These are phyloP conservation scores for Thuja plicata DNA, from an alignment of 83 land plant genomes.

Conservation along the genomic window DNA sequence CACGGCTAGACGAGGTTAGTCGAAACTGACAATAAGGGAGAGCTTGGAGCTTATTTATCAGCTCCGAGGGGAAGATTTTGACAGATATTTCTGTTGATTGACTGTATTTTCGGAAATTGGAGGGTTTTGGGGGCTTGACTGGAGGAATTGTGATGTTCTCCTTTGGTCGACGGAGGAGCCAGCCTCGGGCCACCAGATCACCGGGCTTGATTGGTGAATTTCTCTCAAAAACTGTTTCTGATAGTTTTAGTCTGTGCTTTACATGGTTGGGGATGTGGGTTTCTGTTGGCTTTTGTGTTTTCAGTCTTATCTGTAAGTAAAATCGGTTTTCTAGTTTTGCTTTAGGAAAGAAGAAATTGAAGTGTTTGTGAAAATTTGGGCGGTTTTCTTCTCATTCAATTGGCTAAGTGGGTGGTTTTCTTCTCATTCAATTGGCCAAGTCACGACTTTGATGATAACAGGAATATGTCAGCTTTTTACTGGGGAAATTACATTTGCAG, in stretches of 20 bases:
- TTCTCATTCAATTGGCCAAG: not conserved
- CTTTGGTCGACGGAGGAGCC: slow-evolving; percentile 8
- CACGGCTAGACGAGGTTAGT: too few species aligned
- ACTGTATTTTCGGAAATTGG: too few species aligned
- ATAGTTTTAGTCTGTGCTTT: not conserved
- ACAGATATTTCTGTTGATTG: too few species aligned
- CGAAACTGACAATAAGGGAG: too few species aligned
- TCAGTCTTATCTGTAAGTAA: not conserved
- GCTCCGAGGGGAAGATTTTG: too few species aligned
- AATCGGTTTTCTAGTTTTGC: not conserved
- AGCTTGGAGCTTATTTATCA: too few species aligned
- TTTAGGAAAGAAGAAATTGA: not conserved
- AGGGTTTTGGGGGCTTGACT: not conserved
- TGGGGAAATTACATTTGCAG: not conserved
- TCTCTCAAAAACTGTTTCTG: not conserved
- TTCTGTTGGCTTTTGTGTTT: not conserved
- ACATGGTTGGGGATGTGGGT: not conserved
- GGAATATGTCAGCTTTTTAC: not conserved
- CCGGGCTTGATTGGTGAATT: slow-evolving; percentile 4
- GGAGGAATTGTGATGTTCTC: slow-evolving; percentile 1
- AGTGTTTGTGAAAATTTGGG: not conserved
- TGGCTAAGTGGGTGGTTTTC: not conserved
- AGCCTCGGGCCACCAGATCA: slow-evolving; percentile 8
- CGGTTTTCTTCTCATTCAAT: not conserved
- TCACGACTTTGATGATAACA: not conserved